phyloP scores from a whole-genome alignment of 257 asterid genomes.

The Salvia rosmarinus region DNA sequence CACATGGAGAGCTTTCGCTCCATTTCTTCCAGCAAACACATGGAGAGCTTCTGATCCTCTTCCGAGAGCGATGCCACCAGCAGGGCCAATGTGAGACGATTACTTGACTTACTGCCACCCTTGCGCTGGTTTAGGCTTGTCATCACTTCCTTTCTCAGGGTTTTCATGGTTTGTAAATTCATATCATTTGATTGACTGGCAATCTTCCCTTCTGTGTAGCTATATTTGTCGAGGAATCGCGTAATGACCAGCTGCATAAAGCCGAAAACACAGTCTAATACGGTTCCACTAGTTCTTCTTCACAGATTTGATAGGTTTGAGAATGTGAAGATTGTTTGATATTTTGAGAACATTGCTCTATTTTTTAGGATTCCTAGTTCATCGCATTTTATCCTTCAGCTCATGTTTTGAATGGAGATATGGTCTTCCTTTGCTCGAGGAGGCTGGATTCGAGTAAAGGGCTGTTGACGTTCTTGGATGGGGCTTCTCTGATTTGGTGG shows the following conservation, averaged over 20 bases:
- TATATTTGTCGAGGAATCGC: constrained; percentile 48
- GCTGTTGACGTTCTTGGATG: constrained; percentile 92
- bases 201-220: constrained; percentile 44
- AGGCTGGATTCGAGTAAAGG: constrained; percentile 82
- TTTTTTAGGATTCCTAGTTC: constrained; percentile 41
- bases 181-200: constrained; percentile 7
- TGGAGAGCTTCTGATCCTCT: too few relatives aligned
- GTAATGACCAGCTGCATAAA: constrained; percentile 87
- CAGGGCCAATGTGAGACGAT: too few relatives aligned
- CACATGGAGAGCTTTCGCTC: too few relatives aligned
- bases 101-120: too few relatives aligned
- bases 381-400: constrained; percentile 69
- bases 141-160: not conserved
- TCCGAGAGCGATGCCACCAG: too few relatives aligned
- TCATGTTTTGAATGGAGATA: constrained; percentile 97
- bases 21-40: too few relatives aligned
- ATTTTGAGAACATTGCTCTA: constrained; percentile 27
- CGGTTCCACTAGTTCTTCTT: constrained; percentile 79
- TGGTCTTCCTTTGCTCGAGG: constrained; percentile 86
- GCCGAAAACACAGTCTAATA: constrained; percentile 49
- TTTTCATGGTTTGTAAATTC: not conserved
- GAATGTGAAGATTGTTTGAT: constrained; percentile 26
- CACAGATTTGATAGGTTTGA: constrained; percentile 94
- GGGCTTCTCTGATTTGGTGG: constrained; percentile 83
- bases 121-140: not conserved